Base-by-base conservation (phyloP, 371 early-diverging fungal species). In the Mortierella sp. region DNA sequence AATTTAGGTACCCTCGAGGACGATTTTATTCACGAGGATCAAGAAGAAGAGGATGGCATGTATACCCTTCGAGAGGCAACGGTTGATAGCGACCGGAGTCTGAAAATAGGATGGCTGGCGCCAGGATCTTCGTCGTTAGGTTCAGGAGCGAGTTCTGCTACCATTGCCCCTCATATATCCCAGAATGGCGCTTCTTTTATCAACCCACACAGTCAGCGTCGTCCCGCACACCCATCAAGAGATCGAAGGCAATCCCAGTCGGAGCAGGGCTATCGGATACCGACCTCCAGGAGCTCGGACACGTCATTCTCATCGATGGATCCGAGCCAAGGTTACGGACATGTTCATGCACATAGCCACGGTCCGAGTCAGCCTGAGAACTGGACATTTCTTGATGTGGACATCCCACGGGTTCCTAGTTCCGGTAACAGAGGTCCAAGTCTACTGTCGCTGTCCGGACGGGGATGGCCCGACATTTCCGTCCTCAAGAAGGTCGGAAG, bases 1-100 rank as follows among this genome's bases (percentile, higher is more conserved):
- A 58, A 67, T 31, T 48, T 67, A 30, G 70, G 61, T 27, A 55
- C 51, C 3, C 3, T 60, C 24, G 76, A 64, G 23, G 69, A 76
- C 28, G 70, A 69, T 31, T 60, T 76, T 56, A 51, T 76, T 53
- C 61, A 73, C 23, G 73, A 67, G 14, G 73, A 73, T 23, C 68
- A 67, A 21, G 75, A 75, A 24, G 76, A 76, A 8, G 76, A 76
- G 24, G 70, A 69, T 17, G 76, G 70, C 9, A 67, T 73, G 67
- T 73, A 63, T 41, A 62, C 61, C n/a, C 39, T 62, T 12, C 42
- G 37, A 6, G 37, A 14, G 14, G 28, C 53, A 6, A 19, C 53
- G 17, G 27, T 19, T n/a, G 37, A 23, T 24, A 27, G 24, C 21
- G 32, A 42, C 34, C 37, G 28, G 37, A 6, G 47, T 17, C 37